Evolutionary conservation across 106 monocot genomes (phyloP).

Genomic region (Allium fistulosum): DNA sequence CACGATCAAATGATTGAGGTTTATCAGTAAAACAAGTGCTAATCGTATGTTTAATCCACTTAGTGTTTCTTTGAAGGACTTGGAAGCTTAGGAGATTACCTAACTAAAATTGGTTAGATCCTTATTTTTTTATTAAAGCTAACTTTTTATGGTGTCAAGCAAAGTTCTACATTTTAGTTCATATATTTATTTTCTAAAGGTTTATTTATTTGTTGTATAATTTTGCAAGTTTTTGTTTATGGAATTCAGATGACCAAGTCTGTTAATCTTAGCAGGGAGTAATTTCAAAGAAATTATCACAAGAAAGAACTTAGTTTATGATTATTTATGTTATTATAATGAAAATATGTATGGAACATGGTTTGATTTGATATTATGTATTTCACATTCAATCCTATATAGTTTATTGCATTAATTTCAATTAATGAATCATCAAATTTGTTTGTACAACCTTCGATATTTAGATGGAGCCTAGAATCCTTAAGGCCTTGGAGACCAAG

Average conservation of each 20-base stretch:
- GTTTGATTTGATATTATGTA: neutral
- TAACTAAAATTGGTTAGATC: neutral
- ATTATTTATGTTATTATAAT: neutral
- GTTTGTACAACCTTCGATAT: neutral
- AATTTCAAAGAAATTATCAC: too few relatives aligned
- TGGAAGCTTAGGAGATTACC: neutral
- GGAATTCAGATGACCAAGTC: too few relatives aligned
- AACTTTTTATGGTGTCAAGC: too few relatives aligned
- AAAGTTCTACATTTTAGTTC: too few relatives aligned
- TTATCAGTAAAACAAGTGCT: neutral
- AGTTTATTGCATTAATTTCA: neutral
- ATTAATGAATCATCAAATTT: neutral
- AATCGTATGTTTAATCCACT: too few relatives aligned
- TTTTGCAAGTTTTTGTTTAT: neutral
- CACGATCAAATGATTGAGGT: neutral
- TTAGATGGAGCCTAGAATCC: constrained; percentile 6
- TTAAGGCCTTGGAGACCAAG: constrained; percentile 15
- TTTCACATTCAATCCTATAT: neutral
- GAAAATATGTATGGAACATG: neutral
- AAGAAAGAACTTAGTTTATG: too few relatives aligned
- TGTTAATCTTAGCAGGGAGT: too few relatives aligned
- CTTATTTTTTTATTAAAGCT: neutral
- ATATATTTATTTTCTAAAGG: neutral
- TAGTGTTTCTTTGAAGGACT: constrained; percentile 10
- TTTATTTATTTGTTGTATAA: neutral